phyloP scores from a whole-genome alignment of 2,329 filamentous ascomycete genomes.

The Plenodomus biglobosus region DNA sequence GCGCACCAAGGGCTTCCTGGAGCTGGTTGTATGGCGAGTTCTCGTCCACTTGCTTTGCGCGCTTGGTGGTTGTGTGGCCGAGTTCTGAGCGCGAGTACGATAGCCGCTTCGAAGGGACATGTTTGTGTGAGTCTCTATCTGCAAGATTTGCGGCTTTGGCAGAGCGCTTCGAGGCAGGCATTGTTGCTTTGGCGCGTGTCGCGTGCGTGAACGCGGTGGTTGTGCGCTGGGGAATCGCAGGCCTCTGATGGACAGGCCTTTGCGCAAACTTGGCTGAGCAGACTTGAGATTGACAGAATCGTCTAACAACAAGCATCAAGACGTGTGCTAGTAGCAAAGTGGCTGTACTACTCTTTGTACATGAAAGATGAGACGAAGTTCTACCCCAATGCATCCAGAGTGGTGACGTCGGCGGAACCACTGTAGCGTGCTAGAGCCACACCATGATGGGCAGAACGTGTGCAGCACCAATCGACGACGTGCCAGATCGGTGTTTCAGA shows the following conservation, averaged over 20 bases:
- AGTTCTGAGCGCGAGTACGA: slow-evolving; percentile 38
- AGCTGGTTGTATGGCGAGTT: slow-evolving; percentile 50
- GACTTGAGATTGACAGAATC: background rate
- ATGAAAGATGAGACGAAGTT: slow-evolving; percentile 3
- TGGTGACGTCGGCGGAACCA: slow-evolving; percentile 28
- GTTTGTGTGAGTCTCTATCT: slow-evolving; percentile 1
- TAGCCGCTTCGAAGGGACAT: slow-evolving; percentile 31
- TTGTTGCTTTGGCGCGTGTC: slow-evolving; percentile 10
- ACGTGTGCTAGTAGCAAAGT: background rate
- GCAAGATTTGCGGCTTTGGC: slow-evolving; percentile 3
- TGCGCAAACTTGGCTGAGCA: background rate
- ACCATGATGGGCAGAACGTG: slow-evolving; percentile 22
- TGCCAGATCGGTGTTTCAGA: slow-evolving; percentile 16
- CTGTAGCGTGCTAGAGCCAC: slow-evolving; percentile 11
- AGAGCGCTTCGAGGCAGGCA: slow-evolving; percentile 5
- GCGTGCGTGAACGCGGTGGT: slow-evolving; percentile 11
- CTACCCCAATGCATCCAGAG: slow-evolving; percentile 11
- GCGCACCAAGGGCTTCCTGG: slow-evolving; percentile 43
- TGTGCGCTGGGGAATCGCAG: background rate
- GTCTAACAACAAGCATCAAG: slow-evolving; percentile 17
- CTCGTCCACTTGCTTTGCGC: slow-evolving; percentile 53
- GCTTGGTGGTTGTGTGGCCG: slow-evolving; percentile 51
- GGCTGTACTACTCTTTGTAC: slow-evolving; percentile 10
- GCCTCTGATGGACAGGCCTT: background rate
- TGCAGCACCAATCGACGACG: slow-evolving; percentile 17